Percentiles rank a stretch among this genome's conserved stretches.
Evolutionary conservation across 306 rosid species (phyloP).

Genomic region (Cicer arietinum): DNA sequence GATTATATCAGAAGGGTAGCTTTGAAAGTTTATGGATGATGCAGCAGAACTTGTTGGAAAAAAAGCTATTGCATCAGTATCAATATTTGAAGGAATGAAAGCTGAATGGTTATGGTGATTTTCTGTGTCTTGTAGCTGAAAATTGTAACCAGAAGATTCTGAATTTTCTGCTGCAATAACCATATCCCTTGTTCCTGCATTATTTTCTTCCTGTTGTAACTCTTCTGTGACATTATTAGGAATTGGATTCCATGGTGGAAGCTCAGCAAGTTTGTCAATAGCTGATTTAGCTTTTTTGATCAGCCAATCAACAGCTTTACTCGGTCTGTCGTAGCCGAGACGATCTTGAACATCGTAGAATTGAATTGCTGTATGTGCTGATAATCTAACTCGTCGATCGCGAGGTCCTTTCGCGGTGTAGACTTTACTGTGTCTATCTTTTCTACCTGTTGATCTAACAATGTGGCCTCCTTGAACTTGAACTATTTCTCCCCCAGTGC

Average conservation of each 20-base stretch:
- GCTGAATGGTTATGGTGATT: slow-evolving; percentile 47
- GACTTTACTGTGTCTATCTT: slow-evolving; percentile 83
- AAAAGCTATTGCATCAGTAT: slow-evolving; percentile 59
- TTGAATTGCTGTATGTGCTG: slow-evolving; percentile 88
- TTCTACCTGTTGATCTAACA: slow-evolving; percentile 79
- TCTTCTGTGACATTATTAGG: slow-evolving; percentile 3
- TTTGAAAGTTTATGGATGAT: slow-evolving; percentile 66
- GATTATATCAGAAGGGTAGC: slow-evolving; percentile 58
- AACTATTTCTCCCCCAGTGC: slow-evolving; percentile 77
- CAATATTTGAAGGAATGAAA: slow-evolving; percentile 54
- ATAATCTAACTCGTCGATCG: slow-evolving; percentile 75
- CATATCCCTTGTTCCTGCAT: slow-evolving; percentile 57
- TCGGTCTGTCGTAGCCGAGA: slow-evolving; percentile 83
- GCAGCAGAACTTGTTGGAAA: slow-evolving; percentile 67
- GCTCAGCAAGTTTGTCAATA: slow-evolving; percentile 82
- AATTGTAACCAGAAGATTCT: slow-evolving; percentile 73
- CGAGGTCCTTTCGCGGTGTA: slow-evolving; percentile 85
- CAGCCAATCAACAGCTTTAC: slow-evolving; percentile 94
- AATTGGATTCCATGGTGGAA: slow-evolving; percentile 80
- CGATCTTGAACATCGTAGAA: slow-evolving; percentile 95
- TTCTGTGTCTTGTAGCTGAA: slow-evolving; percentile 54
- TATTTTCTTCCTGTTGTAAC: slow-evolving; percentile 35
- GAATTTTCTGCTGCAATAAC: slow-evolving; percentile 57
- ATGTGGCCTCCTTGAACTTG: slow-evolving; percentile 94
- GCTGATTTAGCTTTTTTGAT: slow-evolving; percentile 79